Conservation (phyloP, 2,329 filamentous ascomycete species). For the Bipolaris oryzae region DNA sequence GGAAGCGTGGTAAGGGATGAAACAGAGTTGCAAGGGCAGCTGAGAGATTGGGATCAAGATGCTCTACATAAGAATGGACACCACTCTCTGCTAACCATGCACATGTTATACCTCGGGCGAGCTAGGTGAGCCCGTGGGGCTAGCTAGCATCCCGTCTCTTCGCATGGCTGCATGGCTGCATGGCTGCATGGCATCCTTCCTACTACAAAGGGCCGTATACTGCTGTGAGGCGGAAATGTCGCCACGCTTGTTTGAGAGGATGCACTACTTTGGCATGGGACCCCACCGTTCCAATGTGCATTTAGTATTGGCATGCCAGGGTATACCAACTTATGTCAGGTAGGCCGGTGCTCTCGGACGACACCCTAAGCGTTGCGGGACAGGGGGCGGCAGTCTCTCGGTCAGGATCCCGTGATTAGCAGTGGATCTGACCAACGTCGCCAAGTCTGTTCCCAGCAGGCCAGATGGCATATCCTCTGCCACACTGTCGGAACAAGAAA, state of each 20-base stretch:
- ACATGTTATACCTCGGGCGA: neutral
- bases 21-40: neutral
- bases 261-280: conserved; percentile 1
- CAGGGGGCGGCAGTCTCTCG: neutral
- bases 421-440: neutral
- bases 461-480: neutral
- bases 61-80: neutral
- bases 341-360: neutral
- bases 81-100: neutral
- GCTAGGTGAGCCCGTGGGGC: neutral
- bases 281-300: neutral
- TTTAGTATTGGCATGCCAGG: neutral
- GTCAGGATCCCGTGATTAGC: neutral
- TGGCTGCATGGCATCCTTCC: neutral
- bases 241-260: neutral
- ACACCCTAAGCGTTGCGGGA: neutral
- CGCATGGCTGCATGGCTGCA: neutral
- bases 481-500: neutral
- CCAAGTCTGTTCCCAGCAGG: neutral
- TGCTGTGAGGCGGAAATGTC: neutral
- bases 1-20: neutral
- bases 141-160: neutral
- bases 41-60: neutral
- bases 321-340: neutral
- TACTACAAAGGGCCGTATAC: neutral